Percentiles rank a stretch among this genome's conserved stretches.
Conservation (phyloP, 306 rosid species). For the Oxytropis ochrocephala region DNA sequence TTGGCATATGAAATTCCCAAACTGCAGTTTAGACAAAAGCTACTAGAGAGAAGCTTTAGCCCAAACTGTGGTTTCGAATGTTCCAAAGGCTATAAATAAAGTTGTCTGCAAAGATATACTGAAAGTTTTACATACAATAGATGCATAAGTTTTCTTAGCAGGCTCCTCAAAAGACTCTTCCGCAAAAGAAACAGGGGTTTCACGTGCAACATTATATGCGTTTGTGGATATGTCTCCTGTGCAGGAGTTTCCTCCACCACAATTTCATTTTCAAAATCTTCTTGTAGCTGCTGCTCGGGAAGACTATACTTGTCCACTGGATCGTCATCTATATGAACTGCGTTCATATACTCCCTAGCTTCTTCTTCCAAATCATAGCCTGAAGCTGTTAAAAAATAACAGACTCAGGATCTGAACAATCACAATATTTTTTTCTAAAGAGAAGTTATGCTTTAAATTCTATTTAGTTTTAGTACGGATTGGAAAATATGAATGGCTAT, state of each 20-base stretch:
- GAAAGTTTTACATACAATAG: slow-evolving; percentile 58
- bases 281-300: slow-evolving; percentile 68
- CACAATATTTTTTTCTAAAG: background rate
- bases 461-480: background rate
- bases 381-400: slow-evolving; percentile 40
- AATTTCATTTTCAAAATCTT: slow-evolving; percentile 58
- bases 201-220: slow-evolving; percentile 43
- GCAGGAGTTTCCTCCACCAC: slow-evolving; percentile 74
- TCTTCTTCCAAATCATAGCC: slow-evolving; percentile 84
- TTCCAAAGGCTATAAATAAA: background rate
- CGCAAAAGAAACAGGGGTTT: slow-evolving; percentile 35
- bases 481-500: background rate
- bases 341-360: slow-evolving; percentile 60
- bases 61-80: background rate
- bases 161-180: slow-evolving; percentile 80
- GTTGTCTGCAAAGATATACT: background rate
- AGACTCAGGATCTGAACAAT: slow-evolving; percentile 15
- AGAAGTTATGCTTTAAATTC: background rate
- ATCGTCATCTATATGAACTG: slow-evolving; percentile 78
- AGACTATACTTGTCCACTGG: slow-evolving; percentile 79
- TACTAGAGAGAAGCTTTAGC: background rate
- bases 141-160: slow-evolving; percentile 78
- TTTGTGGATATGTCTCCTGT: slow-evolving; percentile 45
- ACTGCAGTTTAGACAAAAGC: background rate
- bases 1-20: background rate